phyloP scores from a whole-genome alignment of 805 yeast species.

The Candida verbasci region DNA sequence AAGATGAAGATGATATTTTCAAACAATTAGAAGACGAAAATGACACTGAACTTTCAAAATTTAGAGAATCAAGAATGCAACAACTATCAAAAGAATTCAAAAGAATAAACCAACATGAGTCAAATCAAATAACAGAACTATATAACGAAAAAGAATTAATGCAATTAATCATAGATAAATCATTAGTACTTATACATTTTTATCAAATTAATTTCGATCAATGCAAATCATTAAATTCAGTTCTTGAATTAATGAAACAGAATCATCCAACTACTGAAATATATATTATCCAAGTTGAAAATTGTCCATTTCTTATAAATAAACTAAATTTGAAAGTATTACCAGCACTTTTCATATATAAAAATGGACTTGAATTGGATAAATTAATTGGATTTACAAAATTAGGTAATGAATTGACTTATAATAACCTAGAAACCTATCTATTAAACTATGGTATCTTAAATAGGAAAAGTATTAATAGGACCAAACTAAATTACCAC shows the following conservation, averaged over 20 bases:
- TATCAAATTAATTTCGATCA: conserved; percentile 56
- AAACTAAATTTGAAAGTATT: conserved; percentile 61
- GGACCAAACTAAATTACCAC: not conserved
- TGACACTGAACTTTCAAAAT: conserved; percentile 40
- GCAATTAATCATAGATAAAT: conserved; percentile 41
- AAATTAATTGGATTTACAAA: conserved; percentile 69
- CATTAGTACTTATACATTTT: conserved; percentile 54
- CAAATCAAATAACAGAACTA: conserved; percentile 7
- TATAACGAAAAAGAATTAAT: conserved; percentile 56
- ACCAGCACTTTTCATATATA: conserved; percentile 66
- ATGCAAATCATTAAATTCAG: conserved; percentile 56
- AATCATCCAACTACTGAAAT: conserved; percentile 55
- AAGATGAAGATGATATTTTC: conserved; percentile 39
- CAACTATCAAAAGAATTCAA: conserved; percentile 47
- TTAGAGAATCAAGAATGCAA: conserved; percentile 61
- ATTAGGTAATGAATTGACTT: conserved; percentile 45
- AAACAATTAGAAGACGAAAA: conserved; percentile 44
- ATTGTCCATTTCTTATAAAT: conserved; percentile 69
- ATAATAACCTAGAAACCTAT: conserved; percentile 44
- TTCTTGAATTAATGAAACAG: conserved; percentile 43
- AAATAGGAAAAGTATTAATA: conserved; percentile 14
- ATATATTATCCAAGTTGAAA: conserved; percentile 51
- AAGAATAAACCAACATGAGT: conserved; percentile 32
- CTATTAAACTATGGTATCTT: conserved; percentile 14
- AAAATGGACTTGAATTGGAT: conserved; percentile 53